Evolutionary conservation across 371 early-diverging fungal species (phyloP).

Genomic region (Mortierella sp.): DNA sequence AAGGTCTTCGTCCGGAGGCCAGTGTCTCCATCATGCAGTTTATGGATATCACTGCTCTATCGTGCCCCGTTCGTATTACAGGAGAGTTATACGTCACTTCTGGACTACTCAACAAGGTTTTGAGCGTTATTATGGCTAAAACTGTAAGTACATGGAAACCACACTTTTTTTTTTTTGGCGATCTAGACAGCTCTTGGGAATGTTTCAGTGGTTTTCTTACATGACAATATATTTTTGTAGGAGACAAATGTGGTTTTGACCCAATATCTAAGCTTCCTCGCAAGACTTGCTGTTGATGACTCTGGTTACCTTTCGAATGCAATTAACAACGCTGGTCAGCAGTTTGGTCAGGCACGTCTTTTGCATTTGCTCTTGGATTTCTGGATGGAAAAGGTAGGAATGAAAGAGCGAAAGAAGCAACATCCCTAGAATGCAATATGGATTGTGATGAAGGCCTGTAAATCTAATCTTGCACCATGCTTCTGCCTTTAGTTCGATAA

Average conservation of each 20-base stretch:
- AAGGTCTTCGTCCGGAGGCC: slow-evolving; percentile 70
- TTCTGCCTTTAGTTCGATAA: slow-evolving; percentile 73
- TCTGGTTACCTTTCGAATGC: slow-evolving; percentile 63
- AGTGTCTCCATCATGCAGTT: slow-evolving; percentile 71
- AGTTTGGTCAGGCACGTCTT: slow-evolving; percentile 61
- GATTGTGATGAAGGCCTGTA: not conserved
- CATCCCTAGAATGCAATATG: not conserved
- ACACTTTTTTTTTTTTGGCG: not conserved
- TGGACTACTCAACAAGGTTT: slow-evolving; percentile 64
- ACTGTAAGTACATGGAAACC: slow-evolving; percentile 56
- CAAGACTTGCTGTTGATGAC: slow-evolving; percentile 75
- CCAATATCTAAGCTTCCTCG: slow-evolving; percentile 73
- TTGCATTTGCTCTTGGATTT: slow-evolving; percentile 63
- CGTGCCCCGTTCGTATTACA: slow-evolving; percentile 64
- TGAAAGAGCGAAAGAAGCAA: not conserved
- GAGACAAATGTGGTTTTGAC: slow-evolving; percentile 74
- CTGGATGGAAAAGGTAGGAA: slow-evolving; percentile 78
- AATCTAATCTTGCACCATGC: not conserved
- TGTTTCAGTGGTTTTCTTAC: not conserved
- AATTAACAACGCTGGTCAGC: slow-evolving; percentile 61
- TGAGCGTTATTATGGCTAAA: slow-evolving; percentile 66
- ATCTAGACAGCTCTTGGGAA: not conserved
- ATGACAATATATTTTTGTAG: slow-evolving; percentile 28
- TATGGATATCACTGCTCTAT: slow-evolving; percentile 69
- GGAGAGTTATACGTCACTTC: slow-evolving; percentile 67